phyloP scores from a whole-genome alignment of 441 rosid species.

The Euphorbia celastroides region DNA sequence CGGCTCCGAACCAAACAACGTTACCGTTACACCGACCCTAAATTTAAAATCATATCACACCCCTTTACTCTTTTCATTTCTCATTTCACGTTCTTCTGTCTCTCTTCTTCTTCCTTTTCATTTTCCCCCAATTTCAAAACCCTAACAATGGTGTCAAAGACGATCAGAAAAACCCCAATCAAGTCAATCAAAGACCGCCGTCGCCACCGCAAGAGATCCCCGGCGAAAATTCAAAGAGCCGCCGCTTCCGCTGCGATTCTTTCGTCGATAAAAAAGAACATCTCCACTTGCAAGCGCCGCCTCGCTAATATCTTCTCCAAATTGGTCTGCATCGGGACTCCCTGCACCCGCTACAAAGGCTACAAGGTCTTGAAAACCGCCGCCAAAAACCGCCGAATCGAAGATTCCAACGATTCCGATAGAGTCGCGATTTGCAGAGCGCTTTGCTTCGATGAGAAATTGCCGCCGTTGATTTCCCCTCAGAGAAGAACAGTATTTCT shows the following conservation, averaged over 20 bases:
- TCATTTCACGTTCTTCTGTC: conserved; percentile 9
- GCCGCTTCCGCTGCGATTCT: conserved; percentile 32
- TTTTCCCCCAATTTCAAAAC: not conserved
- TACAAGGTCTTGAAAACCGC: conserved; percentile 42
- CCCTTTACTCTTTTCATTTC: not conserved
- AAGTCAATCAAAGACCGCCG: conserved; percentile 27
- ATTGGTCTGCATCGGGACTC: conserved; percentile 38
- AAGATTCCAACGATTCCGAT: conserved; percentile 14
- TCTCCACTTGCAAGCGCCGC: conserved; percentile 51
- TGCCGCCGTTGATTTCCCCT: conserved; percentile 33
- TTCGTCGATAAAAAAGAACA: conserved; percentile 50
- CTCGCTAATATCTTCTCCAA: conserved; percentile 58
- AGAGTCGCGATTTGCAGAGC: conserved; percentile 13
- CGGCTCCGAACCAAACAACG: conserved; percentile 33
- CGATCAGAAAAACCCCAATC: conserved; percentile 27
- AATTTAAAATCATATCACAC: conserved; percentile 22
- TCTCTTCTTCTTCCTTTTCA: not conserved
- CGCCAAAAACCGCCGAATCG: not conserved
- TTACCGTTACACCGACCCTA: conserved; percentile 52
- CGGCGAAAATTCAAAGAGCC: conserved; percentile 24
- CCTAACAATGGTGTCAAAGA: conserved; percentile 36
- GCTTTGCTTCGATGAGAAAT: conserved; percentile 24
- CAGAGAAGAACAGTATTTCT: conserved; percentile 60
- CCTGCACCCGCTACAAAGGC: conserved; percentile 34
- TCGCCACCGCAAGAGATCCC: conserved; percentile 33